Evolutionary conservation across 371 early-diverging fungal genomes (phyloP), one percentile per base, ranked within the genome.

Genomic region (Mortierella sp.): DNA sequence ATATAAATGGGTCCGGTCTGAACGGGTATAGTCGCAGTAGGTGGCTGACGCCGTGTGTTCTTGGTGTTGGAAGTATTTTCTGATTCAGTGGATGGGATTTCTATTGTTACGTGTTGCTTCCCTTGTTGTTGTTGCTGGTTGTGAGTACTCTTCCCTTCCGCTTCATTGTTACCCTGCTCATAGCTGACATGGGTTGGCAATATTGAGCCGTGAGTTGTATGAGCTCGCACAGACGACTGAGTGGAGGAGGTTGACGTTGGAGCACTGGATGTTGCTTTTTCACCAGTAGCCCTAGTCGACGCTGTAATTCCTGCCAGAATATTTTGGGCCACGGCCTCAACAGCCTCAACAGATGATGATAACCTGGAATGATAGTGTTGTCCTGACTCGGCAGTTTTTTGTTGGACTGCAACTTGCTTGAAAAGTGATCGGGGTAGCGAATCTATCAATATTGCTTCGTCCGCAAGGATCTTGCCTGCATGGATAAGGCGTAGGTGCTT

Each of bases 401-500:
- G 58, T 1, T 67, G 72, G 5, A 71, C 64, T 26, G 71, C 68
- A 37, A 71, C 64, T 4, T 76, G 76, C 1, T 68, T 62, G 37
- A 76, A 76, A 2, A 76, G 68, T 2, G 71, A 76, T 43, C 71
- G 71, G 53, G 76, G 76, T 45, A 76, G 43, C n/a, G 72, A 67
- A n/a, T 76, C 72, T 21, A 76, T 76, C 65, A 76, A 29, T 0
- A 68, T 76, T 57, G 66, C 68, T 51, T 65, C 59, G 58, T 86
- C 86, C 16, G 77, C 64, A 9, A 89, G 66, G 1, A 89, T 81
- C 62, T 85, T 81, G 21, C 89, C 89, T n/a, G 82, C 77, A 57
- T 89, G 82, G 61, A 89, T 89, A 7, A 89, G 64, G 11, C 88
- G 84, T 68, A 89, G 70, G 62, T 89, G 81, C 69, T 86, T 89